phyloP scores from a whole-genome alignment of 306 rosid species.

The Lablab purpureus region DNA sequence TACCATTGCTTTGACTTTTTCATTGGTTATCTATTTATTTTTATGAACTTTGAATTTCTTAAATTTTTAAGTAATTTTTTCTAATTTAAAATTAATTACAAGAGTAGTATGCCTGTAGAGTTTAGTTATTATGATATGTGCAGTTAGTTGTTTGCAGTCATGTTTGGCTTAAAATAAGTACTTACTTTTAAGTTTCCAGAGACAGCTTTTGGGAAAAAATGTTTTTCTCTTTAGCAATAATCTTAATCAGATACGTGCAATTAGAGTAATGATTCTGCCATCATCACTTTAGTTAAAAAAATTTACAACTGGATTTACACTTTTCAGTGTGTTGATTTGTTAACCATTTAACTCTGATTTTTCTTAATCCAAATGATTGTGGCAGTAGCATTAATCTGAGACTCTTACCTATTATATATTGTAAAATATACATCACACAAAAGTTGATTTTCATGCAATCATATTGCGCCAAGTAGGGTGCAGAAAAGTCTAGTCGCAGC shows the following conservation, averaged over 20 bases:
- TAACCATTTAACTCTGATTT: background rate
- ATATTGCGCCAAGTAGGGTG: constrained; percentile 45
- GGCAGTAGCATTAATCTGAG: background rate
- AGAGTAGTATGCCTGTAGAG: no score
- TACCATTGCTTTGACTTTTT: no score
- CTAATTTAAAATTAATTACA: no score
- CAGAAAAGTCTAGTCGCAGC: constrained; percentile 27
- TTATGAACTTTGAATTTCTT: no score
- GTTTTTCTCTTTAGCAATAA: background rate
- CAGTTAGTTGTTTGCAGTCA: background rate
- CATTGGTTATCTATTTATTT: no score
- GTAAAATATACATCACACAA: constrained; percentile 26
- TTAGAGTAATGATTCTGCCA: constrained; percentile 19
- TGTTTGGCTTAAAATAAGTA: background rate
- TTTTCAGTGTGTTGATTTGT: constrained; percentile 28
- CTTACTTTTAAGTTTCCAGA: background rate
- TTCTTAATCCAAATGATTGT: constrained; percentile 10
- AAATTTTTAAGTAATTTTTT: no score
- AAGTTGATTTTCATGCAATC: constrained; percentile 49
- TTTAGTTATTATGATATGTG: no score
- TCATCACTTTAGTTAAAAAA: constrained; percentile 10
- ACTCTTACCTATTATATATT: background rate
- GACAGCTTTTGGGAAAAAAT: background rate
- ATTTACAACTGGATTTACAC: constrained; percentile 3
- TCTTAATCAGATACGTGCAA: background rate